phyloP scores from a whole-genome alignment of 768 basidiomycete genomes.

The Termitomyces titanicus region DNA sequence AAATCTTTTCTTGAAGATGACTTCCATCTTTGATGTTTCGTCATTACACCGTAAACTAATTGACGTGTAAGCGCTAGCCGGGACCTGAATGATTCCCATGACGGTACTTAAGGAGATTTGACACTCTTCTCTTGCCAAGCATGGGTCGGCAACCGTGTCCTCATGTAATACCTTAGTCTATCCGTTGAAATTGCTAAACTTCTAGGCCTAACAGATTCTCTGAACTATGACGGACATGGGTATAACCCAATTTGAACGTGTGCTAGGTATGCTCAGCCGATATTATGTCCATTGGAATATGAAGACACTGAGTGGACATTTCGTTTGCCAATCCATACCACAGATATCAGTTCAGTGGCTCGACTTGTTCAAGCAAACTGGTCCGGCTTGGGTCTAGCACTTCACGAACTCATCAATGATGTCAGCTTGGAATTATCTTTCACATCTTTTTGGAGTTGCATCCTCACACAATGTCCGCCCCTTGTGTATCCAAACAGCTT shows the following conservation, averaged over 20 bases:
- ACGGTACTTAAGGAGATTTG: background rate
- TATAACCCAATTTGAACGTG: background rate
- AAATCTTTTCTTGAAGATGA: background rate
- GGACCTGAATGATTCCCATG: background rate
- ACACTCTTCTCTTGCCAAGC: background rate
- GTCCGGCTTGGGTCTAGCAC: too few relatives aligned
- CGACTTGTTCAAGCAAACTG: background rate
- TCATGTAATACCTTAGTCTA: background rate
- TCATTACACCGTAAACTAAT: background rate
- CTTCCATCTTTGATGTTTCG: background rate
- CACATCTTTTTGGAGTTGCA: background rate
- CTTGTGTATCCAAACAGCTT: background rate
- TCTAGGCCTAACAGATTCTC: background rate
- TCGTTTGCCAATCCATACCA: background rate
- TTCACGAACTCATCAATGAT: conserved; percentile 2
- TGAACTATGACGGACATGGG: background rate
- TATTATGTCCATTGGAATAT: background rate
- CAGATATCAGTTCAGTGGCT: background rate
- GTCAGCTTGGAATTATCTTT: background rate
- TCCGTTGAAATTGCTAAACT: background rate
- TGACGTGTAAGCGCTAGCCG: background rate
- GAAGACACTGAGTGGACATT: too few relatives aligned
- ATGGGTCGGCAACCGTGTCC: background rate
- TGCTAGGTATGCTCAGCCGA: background rate
- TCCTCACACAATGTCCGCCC: background rate